phyloP scores from a whole-genome alignment of 352 stramenopile species.

The Phytophthora brassicae region DNA sequence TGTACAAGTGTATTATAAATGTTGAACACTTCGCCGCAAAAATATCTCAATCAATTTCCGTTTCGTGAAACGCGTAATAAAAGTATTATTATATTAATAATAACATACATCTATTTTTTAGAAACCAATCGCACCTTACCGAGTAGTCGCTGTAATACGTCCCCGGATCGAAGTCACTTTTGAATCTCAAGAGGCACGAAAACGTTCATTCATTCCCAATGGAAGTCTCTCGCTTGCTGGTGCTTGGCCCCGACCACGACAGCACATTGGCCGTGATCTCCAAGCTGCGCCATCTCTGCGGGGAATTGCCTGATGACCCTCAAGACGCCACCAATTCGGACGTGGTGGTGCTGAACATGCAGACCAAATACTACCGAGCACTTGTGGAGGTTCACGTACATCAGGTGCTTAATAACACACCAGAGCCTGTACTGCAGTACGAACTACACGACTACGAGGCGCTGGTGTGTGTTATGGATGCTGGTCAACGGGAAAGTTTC shows the following conservation, averaged over 20 bases:
- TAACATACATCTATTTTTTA: too few species aligned
- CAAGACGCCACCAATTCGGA: conserved; percentile 1
- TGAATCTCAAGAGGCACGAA: conserved; percentile 13
- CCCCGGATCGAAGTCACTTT: neutral
- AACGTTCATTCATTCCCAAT: conserved; percentile 6
- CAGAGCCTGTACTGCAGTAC: conserved; percentile 35
- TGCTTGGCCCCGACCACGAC: conserved; percentile 42
- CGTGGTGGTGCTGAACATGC: conserved; percentile 38
- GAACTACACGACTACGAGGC: conserved; percentile 60
- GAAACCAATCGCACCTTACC: neutral
- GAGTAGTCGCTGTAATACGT: neutral
- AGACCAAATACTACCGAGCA: conserved; percentile 76
- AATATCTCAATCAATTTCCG: too few species aligned
- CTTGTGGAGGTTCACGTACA: conserved; percentile 55
- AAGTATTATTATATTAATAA: too few species aligned
- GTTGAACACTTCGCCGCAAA: too few species aligned
- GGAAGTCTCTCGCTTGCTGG: conserved; percentile 42
- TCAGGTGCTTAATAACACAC: conserved; percentile 43
- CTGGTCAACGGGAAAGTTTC: conserved; percentile 41
- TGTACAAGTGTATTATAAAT: too few species aligned
- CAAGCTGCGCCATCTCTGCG: conserved; percentile 38
- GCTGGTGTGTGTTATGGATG: conserved; percentile 58
- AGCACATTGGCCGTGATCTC: conserved; percentile 23
- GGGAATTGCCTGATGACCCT: conserved; percentile 6
- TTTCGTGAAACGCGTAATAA: too few species aligned